Evolutionary conservation across 768 basidiomycete genomes (phyloP), one percentile per base, ranked within the genome.

Genomic region (Neoboletus subvelutipes): DNA sequence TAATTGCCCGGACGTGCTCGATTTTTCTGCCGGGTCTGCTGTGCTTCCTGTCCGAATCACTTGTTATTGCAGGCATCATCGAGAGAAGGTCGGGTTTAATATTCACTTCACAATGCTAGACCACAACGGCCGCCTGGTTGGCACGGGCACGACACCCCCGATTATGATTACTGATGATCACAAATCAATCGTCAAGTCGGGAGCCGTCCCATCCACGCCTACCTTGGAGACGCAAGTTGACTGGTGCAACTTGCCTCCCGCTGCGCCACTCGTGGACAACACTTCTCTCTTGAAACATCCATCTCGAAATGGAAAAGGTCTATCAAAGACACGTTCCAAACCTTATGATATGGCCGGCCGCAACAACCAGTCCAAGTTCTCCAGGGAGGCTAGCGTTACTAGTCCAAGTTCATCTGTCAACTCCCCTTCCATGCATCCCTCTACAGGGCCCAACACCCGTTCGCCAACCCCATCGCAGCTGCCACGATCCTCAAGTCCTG

Each of bases 161-260:
- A 94, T 99, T 63, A 95, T 98, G 87, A 98, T 98, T 63, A 99
- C 96, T 2, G 97, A 99, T 76, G 97, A 99, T 73, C 97, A 99
- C 77, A 99, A 99, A 76, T 94, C 92, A 29, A 83, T 77, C 4
- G 63, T 71, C 47, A 72, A 75, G 60, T 56, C 65, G 13, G 64
- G 62, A 49, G 28, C 42, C 18, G 28, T 68, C 59, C 58, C 71
- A 65, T 54, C 58, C 64, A 31, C 79, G 76, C 49, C 70, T n/a
- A 68, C 76, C 36, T 60, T 73, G 47, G 69, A 71, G 39, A 62
- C 74, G 26, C 80, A 81, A 51, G 66, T 76, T 39, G 83, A 83
- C 29, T 87, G 85, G 86, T 69, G 79, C 15, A 76, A 75, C 63
- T 64, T 73, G 18, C 63, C 71, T 10, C 45, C 56, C 15, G 45